A percentile compares a stretch with the other conserved stretches of the same genome.
Conservation (phyloP, 2,329 filamentous ascomycete species). For the Aureobasidium namibiae region DNA sequence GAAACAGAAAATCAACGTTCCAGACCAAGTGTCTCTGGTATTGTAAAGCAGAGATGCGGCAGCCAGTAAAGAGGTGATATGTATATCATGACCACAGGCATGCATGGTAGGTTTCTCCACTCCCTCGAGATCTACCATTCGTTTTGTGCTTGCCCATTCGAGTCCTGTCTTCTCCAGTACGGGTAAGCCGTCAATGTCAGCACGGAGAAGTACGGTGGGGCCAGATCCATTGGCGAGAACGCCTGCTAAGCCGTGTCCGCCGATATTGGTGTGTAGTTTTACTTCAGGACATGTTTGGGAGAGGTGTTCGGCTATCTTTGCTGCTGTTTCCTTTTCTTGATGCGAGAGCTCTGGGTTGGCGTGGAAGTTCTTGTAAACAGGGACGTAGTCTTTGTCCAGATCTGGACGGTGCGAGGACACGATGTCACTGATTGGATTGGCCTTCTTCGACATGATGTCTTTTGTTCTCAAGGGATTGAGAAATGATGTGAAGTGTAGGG, state of each 20-base stretch:
- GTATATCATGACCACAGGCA: conserved; percentile 61
- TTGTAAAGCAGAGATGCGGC: conserved; percentile 44
- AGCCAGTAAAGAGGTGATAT: conserved; percentile 51
- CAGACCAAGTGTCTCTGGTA: conserved; percentile 45
- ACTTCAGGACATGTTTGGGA: conserved; percentile 27
- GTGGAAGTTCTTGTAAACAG: conserved; percentile 52
- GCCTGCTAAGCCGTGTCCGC: conserved; percentile 51
- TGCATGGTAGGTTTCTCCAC: conserved; percentile 54
- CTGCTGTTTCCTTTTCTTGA: conserved; percentile 47
- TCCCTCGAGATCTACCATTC: conserved; percentile 39
- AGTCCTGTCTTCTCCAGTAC: conserved; percentile 49
- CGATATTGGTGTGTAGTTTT: conserved; percentile 44
- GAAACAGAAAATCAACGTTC: conserved; percentile 56
- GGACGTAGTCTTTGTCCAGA: conserved; percentile 40
- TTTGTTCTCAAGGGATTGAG: neutral
- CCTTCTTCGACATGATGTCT: neutral
- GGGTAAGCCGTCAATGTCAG: conserved; percentile 56
- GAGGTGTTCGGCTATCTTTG: conserved; percentile 38
- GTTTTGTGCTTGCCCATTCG: conserved; percentile 44
- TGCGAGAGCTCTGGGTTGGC: conserved; percentile 51
- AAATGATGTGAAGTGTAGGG: neutral
- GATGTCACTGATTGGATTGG: conserved; percentile 11
- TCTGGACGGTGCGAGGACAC: conserved; percentile 32
- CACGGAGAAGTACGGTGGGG: conserved; percentile 48
- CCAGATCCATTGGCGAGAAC: conserved; percentile 49